phyloP scores from a whole-genome alignment of 176 grass and related monocot genomes.

The Lolium multiflorum region DNA sequence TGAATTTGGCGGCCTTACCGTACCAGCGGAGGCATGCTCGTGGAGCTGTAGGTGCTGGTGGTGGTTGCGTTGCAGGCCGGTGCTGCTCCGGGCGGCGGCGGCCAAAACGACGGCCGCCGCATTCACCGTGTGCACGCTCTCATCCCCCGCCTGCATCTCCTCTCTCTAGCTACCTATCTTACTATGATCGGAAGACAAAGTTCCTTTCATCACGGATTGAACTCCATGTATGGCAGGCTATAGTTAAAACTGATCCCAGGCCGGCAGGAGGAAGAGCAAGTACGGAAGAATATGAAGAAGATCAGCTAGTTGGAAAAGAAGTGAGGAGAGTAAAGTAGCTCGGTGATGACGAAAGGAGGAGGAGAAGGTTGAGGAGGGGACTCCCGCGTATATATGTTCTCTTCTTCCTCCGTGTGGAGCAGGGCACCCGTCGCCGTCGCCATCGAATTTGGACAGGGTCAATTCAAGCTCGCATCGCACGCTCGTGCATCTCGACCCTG shows the following conservation, averaged over 20 bases:
- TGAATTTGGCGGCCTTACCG: slow-evolving; percentile 11
- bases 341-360: background rate
- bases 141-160: slow-evolving; percentile 30
- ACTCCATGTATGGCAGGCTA: background rate
- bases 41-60: background rate
- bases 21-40: background rate
- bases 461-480: slow-evolving; percentile 14
- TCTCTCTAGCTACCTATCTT: background rate
- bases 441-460: slow-evolving; percentile 4
- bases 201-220: background rate
- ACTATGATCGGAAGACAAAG: too few relatives aligned
- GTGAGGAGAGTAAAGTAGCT: background rate
- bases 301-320: background rate
- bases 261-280: background rate
- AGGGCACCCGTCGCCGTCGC: slow-evolving; percentile 6
- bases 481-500: slow-evolving; percentile 13
- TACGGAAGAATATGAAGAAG: background rate
- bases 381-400: background rate
- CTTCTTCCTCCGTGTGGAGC: slow-evolving; percentile 8
- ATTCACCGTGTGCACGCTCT: slow-evolving; percentile 59
- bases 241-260: background rate
- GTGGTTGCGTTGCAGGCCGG: background rate
- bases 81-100: slow-evolving; percentile 41
- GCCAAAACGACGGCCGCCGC: slow-evolving; percentile 69
- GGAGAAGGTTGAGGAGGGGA: background rate